Evolutionary conservation across 73 alveolate genomes (phyloP).

Genomic region (Blepharisma japonicum): DNA sequence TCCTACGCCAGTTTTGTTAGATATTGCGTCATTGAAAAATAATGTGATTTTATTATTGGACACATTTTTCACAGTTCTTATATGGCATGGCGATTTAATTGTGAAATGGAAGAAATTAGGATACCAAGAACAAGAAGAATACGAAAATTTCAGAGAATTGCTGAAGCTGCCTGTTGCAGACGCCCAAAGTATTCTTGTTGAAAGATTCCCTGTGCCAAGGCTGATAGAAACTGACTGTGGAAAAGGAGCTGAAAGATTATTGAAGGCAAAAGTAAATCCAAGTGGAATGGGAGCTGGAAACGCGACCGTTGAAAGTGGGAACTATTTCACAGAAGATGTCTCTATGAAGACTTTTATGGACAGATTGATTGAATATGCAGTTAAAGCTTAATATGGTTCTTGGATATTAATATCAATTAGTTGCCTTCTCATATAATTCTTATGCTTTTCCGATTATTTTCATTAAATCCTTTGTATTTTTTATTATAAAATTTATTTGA

Average conservation of each 20-base stretch:
- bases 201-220: slow-evolving; percentile 96
- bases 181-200: slow-evolving; percentile 85
- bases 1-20: slow-evolving; percentile 90
- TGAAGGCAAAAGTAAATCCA: slow-evolving; percentile 90
- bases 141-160: slow-evolving; percentile 81
- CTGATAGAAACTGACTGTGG: slow-evolving; percentile 81
- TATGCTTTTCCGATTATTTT: not conserved
- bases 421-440: not conserved
- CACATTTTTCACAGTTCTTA: slow-evolving; percentile 92
- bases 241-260: slow-evolving; percentile 87
- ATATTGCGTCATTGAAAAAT: slow-evolving; percentile 82
- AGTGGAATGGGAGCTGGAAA: slow-evolving; percentile 65
- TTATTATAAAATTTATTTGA: too few species aligned
- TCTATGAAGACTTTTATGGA: slow-evolving; percentile 88
- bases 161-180: slow-evolving; percentile 92
- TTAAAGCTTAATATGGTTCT: slow-evolving; percentile 31
- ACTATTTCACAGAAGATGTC: slow-evolving; percentile 93
- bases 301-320: slow-evolving; percentile 75
- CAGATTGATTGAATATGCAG: slow-evolving; percentile 86
- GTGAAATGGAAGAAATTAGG: not conserved
- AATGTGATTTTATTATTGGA: slow-evolving; percentile 90
- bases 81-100: slow-evolving; percentile 92
- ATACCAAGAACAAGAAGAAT: slow-evolving; percentile 58
- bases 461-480: too few species aligned
- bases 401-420: slow-evolving; percentile 38